phyloP scores from a whole-genome alignment of 345 rosid species.

The Boechera divaricarpa region DNA sequence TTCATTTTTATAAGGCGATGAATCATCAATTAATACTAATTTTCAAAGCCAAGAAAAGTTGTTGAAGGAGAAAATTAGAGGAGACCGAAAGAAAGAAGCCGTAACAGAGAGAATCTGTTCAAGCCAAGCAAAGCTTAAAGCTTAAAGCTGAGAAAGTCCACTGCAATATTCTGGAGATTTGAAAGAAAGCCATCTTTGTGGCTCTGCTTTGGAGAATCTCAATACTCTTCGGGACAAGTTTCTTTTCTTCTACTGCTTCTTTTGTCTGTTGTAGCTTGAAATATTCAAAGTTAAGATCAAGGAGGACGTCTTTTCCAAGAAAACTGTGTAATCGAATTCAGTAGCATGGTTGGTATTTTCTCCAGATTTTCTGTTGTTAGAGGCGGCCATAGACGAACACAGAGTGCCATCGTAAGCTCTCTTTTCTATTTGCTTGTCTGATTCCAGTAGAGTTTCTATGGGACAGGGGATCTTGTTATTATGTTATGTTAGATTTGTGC shows the following conservation, averaged over 20 bases:
- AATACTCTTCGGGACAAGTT: slow-evolving; percentile 33
- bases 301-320: slow-evolving; percentile 31
- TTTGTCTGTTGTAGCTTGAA: neutral
- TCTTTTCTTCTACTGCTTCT: slow-evolving; percentile 18
- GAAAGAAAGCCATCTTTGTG: slow-evolving; percentile 19
- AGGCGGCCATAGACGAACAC: slow-evolving; percentile 73
- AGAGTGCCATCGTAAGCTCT: slow-evolving; percentile 73
- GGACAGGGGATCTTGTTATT: slow-evolving; percentile 9
- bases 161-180: slow-evolving; percentile 22
- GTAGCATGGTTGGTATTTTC: slow-evolving; percentile 84
- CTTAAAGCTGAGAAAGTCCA: slow-evolving; percentile 20
- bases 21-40: slow-evolving; percentile 16
- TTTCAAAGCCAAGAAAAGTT: slow-evolving; percentile 21
- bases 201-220: slow-evolving; percentile 40
- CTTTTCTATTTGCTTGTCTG: neutral
- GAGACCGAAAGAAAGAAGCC: neutral
- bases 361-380: slow-evolving; percentile 77
- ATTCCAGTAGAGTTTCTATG: slow-evolving; percentile 2
- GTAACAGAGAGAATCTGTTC: slow-evolving; percentile 29
- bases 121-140: slow-evolving; percentile 39
- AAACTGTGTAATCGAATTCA: neutral
- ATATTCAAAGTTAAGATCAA: slow-evolving; percentile 18
- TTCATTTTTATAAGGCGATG: slow-evolving; percentile 7
- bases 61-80: slow-evolving; percentile 8
- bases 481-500: slow-evolving; percentile 16